Conservation (phyloP, 495 filamentous ascomycete species). For the Cercophora sp. region DNA sequence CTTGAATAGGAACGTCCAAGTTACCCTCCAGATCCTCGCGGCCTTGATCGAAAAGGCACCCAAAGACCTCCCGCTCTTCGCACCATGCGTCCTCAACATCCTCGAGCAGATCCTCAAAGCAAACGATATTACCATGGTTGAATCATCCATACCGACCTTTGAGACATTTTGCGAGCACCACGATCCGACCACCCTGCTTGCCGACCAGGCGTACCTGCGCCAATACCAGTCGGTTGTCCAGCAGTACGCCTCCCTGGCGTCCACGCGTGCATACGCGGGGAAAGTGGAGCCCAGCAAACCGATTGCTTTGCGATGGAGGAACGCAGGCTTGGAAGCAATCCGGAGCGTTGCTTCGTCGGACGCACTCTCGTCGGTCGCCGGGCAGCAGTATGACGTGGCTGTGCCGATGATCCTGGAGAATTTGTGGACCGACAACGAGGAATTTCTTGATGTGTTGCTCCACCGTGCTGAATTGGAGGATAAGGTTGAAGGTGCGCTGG, state of each 20-base stretch:
- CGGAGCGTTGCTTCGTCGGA: conserved; percentile 74
- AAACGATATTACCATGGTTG: conserved; percentile 80
- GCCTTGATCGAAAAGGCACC: conserved; percentile 89
- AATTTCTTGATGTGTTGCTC: conserved; percentile 60
- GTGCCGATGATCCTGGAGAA: conserved; percentile 82
- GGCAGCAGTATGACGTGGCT: conserved; percentile 67
- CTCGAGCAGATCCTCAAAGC: conserved; percentile 73
- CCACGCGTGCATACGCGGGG: conserved; percentile 45
- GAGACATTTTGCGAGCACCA: conserved; percentile 78
- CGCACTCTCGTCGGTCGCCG: conserved; percentile 66
- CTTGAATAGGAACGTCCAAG: conserved; percentile 77
- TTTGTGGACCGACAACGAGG: conserved; percentile 70
- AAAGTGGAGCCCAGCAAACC: conserved; percentile 60
- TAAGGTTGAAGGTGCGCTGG: conserved; percentile 57
- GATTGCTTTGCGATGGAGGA: conserved; percentile 78
- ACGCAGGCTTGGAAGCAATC: conserved; percentile 73
- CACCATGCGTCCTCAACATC: conserved; percentile 71
- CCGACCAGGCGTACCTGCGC: conserved; percentile 75
- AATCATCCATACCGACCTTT: conserved; percentile 79
- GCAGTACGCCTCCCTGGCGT: conserved; percentile 74
- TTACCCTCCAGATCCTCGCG: conserved; percentile 82
- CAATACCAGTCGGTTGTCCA: conserved; percentile 76
- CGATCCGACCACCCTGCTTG: conserved; percentile 69
- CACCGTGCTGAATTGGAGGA: conserved; percentile 59
- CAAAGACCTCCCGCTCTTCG: conserved; percentile 83